These are phyloP conservation scores for Botryotinia narcissicola DNA, from an alignment of 2,329 filamentous ascomycete species.

Conservation along the genomic window DNA sequence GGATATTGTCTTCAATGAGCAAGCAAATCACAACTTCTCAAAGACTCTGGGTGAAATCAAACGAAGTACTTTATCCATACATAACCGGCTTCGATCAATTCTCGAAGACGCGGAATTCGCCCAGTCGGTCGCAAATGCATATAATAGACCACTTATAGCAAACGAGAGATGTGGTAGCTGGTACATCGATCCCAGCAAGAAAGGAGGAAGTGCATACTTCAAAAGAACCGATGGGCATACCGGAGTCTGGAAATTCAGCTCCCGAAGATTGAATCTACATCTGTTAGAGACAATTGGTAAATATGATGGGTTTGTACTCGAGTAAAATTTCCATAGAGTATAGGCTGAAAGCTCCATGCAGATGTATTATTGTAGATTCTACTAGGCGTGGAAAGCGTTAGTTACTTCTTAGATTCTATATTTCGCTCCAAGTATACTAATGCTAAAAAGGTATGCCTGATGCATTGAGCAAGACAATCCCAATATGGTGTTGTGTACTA, in stretches of 20 bases:
- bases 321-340: neutral
- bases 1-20: slow-evolving; percentile 44
- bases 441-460: slow-evolving; percentile 73
- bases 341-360: slow-evolving; percentile 34
- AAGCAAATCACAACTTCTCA: slow-evolving; percentile 63
- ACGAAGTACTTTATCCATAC: slow-evolving; percentile 71
- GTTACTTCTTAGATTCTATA: slow-evolving; percentile 27
- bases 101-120: slow-evolving; percentile 75
- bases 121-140: slow-evolving; percentile 53
- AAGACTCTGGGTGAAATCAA: slow-evolving; percentile 69
- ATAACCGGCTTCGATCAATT: slow-evolving; percentile 81
- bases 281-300: slow-evolving; percentile 65
- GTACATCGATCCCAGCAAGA: slow-evolving; percentile 71
- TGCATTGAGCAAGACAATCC: slow-evolving; percentile 88
- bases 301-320: slow-evolving; percentile 60
- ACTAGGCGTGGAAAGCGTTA: slow-evolving; percentile 83
- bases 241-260: slow-evolving; percentile 87
- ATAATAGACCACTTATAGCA: slow-evolving; percentile 69
- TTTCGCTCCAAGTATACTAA: slow-evolving; percentile 24
- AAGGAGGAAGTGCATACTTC: slow-evolving; percentile 81
- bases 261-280: slow-evolving; percentile 79
- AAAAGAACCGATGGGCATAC: slow-evolving; percentile 97
- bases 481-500: slow-evolving; percentile 87
- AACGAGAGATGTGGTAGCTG: slow-evolving; percentile 96
- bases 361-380: slow-evolving; percentile 85